Percentiles rank a stretch among this genome's conserved stretches.
Conservation (phyloP, 192 early-diverging fungal genomes). For the Podila epigama region DNA sequence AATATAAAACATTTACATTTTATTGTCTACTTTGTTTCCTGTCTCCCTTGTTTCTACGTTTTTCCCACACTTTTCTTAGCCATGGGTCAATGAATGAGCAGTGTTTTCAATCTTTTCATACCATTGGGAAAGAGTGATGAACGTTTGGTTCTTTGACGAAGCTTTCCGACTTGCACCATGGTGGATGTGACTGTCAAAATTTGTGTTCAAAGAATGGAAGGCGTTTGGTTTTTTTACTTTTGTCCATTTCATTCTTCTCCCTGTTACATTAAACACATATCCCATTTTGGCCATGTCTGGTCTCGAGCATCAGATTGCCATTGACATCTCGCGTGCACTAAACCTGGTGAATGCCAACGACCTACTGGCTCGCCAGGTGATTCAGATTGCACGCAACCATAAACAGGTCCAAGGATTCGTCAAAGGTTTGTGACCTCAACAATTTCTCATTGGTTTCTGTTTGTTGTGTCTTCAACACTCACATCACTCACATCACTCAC, state of each 20-base stretch:
- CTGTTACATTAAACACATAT: not conserved
- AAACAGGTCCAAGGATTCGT: constrained; percentile 52
- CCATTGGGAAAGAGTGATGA: too few relatives aligned
- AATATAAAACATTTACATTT: not conserved
- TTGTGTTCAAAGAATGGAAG: too few relatives aligned
- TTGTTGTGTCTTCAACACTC: not conserved
- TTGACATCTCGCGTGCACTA: constrained; percentile 63
- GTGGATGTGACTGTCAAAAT: too few relatives aligned
- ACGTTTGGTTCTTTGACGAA: too few relatives aligned
- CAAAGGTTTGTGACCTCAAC: constrained; percentile 44
- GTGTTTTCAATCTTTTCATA: too few relatives aligned
- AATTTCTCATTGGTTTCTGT: too few relatives aligned
- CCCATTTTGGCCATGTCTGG: constrained; percentile 14
- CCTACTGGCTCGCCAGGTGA: constrained; percentile 59
- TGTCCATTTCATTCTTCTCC: not conserved
- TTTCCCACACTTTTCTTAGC: too few relatives aligned
- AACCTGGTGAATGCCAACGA: constrained; percentile 63
- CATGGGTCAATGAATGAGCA: too few relatives aligned
- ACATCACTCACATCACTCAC: not conserved
- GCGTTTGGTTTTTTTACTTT: too few relatives aligned
- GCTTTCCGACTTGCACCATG: too few relatives aligned
- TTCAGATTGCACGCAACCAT: constrained; percentile 60
- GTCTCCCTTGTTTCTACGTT: too few relatives aligned
- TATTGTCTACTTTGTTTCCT: too few relatives aligned
- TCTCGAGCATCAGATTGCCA: constrained; percentile 59